Evolutionary conservation across 2,329 filamentous ascomycete genomes (phyloP).

Genomic region (Trichoderma sp.): DNA sequence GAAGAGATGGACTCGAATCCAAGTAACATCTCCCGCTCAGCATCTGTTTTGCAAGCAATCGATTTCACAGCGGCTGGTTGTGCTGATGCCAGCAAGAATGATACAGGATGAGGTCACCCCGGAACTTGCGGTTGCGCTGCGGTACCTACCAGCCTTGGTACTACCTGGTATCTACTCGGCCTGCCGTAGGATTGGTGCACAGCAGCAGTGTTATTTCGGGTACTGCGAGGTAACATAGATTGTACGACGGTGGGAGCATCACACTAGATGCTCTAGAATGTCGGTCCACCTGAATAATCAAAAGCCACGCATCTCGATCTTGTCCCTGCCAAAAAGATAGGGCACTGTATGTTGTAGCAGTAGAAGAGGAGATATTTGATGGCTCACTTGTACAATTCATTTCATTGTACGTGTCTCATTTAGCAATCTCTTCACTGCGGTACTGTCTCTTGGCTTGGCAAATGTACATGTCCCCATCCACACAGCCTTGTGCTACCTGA

Average conservation of each 20-base stretch:
- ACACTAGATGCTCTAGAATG: neutral
- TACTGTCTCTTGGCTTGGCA: too few species aligned
- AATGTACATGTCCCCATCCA: too few species aligned
- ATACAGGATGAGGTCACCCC: conserved; percentile 12
- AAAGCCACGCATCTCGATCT: neutral
- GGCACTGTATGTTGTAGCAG: neutral
- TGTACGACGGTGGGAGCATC: too few species aligned
- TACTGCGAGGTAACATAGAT: neutral
- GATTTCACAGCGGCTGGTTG: too few species aligned
- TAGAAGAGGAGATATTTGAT: neutral
- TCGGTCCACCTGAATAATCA: neutral
- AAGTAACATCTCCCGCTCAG: too few species aligned
- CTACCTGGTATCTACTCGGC: too few species aligned
- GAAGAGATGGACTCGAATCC: too few species aligned
- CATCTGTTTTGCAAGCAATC: too few species aligned
- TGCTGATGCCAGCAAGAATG: too few species aligned
- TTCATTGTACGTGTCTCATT: neutral
- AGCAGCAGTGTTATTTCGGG: neutral
- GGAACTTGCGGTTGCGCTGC: too few species aligned
- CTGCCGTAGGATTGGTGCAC: neutral
- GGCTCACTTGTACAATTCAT: neutral
- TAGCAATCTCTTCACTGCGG: neutral
- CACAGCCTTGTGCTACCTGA: too few species aligned
- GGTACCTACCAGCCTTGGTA: too few species aligned
- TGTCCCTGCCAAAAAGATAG: neutral